Conservation (phyloP, 1,284 basidiomycete genomes). For the Amylostereum chailletii region DNA sequence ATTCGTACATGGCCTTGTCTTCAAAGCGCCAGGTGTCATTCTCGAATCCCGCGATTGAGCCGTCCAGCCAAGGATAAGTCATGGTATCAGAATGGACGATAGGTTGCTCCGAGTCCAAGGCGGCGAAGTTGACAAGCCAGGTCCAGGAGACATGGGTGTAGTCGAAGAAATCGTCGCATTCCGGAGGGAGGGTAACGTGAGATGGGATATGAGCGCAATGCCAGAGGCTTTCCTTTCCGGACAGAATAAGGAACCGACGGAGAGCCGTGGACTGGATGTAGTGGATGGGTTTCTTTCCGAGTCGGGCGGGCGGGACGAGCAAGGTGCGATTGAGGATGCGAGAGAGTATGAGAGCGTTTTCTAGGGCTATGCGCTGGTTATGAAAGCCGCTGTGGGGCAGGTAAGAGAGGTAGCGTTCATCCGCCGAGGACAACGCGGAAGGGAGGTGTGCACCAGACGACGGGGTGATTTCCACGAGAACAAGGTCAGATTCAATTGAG, state of each 20-base stretch:
- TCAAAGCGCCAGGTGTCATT: slow-evolving; percentile 40
- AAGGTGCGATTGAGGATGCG: slow-evolving; percentile 65
- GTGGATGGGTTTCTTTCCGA: slow-evolving; percentile 52
- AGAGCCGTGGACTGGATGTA: slow-evolving; percentile 58
- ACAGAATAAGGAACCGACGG: slow-evolving; percentile 34
- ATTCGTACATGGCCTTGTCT: slow-evolving; percentile 54
- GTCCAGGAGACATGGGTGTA: slow-evolving; percentile 62
- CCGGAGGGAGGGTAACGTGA: slow-evolving; percentile 29
- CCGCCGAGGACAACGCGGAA: slow-evolving; percentile 12
- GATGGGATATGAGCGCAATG: slow-evolving; percentile 36
- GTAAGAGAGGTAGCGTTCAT: slow-evolving; percentile 47
- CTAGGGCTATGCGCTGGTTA: slow-evolving; percentile 77
- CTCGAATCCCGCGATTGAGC: slow-evolving; percentile 22
- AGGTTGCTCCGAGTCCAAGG: slow-evolving; percentile 26
- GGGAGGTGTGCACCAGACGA: background rate
- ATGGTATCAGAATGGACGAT: slow-evolving; percentile 40
- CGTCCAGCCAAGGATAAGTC: slow-evolving; percentile 37
- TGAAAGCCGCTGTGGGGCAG: slow-evolving; percentile 77
- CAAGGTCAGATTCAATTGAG: too few relatives aligned
- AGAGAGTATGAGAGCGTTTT: slow-evolving; percentile 69
- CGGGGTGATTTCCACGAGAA: background rate
- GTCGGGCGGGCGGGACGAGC: slow-evolving; percentile 61
- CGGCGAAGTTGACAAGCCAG: slow-evolving; percentile 51
- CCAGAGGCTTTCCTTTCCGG: slow-evolving; percentile 40
- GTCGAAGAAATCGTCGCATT: slow-evolving; percentile 50